Conservation (phyloP, 805 yeast genomes). For the Candida michaelii region DNA sequence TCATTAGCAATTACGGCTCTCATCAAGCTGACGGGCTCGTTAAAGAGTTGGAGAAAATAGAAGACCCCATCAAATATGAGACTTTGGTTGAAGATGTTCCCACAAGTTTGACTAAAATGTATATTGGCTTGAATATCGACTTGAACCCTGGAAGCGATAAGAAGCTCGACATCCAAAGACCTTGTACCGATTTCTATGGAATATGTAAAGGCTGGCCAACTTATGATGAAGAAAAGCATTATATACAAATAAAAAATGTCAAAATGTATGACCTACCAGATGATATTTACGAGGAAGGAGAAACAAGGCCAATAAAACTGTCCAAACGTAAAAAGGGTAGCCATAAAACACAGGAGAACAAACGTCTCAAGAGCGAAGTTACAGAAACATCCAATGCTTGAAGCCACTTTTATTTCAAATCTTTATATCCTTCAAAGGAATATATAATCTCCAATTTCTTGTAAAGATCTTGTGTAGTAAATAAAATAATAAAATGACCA, state of each 20-base stretch:
- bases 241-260: conserved; percentile 63
- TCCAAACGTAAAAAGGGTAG: too few relatives aligned
- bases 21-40: too few relatives aligned
- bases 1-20: too few relatives aligned
- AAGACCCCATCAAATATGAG: too few relatives aligned
- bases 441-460: conserved; percentile 32
- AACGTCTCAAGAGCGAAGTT: too few relatives aligned
- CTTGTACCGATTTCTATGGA: conserved; percentile 85
- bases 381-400: neutral
- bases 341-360: too few relatives aligned
- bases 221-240: conserved; percentile 60
- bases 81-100: too few relatives aligned
- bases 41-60: neutral
- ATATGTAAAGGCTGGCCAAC: conserved; percentile 72
- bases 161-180: conserved; percentile 79
- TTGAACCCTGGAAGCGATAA: conserved; percentile 19
- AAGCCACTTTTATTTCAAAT: conserved; percentile 20
- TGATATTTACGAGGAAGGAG: conserved; percentile 76
- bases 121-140: conserved; percentile 70
- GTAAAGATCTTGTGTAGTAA: conserved; percentile 40
- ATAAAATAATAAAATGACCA: conserved; percentile 33
- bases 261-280: conserved; percentile 77
- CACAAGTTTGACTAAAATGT: conserved; percentile 74
- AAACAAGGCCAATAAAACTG: conserved; percentile 65
- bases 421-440: conserved; percentile 33